A percentile compares a stretch with the other conserved stretches of the same genome.
phyloP scores from a whole-genome alignment of 208 protist species.

The Angomonas desouzai region DNA sequence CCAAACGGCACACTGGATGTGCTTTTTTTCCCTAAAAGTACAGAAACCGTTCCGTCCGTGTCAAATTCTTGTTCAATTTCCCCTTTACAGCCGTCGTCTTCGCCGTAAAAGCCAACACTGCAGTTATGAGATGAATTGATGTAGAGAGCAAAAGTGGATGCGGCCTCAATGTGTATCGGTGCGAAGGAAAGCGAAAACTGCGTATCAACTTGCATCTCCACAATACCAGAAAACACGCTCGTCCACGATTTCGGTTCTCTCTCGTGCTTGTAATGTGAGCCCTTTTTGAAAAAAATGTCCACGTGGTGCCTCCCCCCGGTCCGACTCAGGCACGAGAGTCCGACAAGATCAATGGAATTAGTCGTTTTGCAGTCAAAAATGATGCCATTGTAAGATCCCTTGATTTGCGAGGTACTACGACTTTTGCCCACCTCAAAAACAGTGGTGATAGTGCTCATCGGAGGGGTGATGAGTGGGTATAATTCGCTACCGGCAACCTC shows the following conservation, averaged over 20 bases:
- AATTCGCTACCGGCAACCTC: conserved; percentile 28
- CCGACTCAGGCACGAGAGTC: conserved; percentile 63
- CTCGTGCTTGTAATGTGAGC: conserved; percentile 59
- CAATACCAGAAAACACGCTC: conserved; percentile 62
- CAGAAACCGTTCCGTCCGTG: conserved; percentile 67
- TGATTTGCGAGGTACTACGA: conserved; percentile 63
- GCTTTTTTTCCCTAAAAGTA: conserved; percentile 77
- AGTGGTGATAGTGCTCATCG: conserved; percentile 51
- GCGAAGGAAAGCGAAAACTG: conserved; percentile 66
- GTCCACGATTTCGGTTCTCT: conserved; percentile 62
- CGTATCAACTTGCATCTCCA: conserved; percentile 60
- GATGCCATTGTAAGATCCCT: conserved; percentile 84
- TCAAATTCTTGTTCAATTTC: conserved; percentile 74
- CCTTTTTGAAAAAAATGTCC: conserved; percentile 84
- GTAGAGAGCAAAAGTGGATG: conserved; percentile 79
- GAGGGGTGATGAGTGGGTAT: conserved; percentile 61
- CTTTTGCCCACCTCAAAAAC: conserved; percentile 84
- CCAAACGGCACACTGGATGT: conserved; percentile 69
- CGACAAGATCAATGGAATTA: conserved; percentile 65
- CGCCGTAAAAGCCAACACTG: conserved; percentile 75
- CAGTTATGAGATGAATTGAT: conserved; percentile 89
- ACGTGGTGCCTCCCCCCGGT: conserved; percentile 72
- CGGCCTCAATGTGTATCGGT: conserved; percentile 49
- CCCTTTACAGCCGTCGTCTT: conserved; percentile 75
- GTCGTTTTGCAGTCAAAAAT: conserved; percentile 86